These are phyloP conservation scores for Lophiostoma macrostomum DNA, from an alignment of 495 filamentous ascomycete species.

Conservation along the genomic window DNA sequence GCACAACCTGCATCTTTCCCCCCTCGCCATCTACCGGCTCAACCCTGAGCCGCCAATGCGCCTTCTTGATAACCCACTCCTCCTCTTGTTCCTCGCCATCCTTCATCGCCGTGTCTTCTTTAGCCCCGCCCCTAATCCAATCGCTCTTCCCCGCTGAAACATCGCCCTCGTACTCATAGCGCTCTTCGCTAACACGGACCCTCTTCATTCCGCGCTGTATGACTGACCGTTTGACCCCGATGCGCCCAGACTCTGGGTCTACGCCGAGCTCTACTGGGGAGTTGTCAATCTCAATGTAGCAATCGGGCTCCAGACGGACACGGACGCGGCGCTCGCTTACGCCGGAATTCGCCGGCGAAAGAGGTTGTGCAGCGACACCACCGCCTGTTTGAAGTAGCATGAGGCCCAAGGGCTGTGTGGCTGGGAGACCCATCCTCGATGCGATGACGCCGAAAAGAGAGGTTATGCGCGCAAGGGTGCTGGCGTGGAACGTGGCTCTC, in stretches of 20 bases:
- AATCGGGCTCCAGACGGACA: slow-evolving; percentile 62
- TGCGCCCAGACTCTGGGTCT: slow-evolving; percentile 10
- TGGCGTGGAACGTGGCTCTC: slow-evolving; percentile 68
- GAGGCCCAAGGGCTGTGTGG: slow-evolving; percentile 63
- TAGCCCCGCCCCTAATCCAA: slow-evolving; percentile 31
- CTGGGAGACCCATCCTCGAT: slow-evolving; percentile 72
- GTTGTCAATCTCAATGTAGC: slow-evolving; percentile 71
- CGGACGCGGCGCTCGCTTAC: slow-evolving; percentile 69
- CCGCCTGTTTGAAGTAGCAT: slow-evolving; percentile 58
- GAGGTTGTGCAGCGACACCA: slow-evolving; percentile 51
- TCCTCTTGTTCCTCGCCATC: slow-evolving; percentile 26
- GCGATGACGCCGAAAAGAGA: slow-evolving; percentile 75
- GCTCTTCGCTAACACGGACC: slow-evolving; percentile 21
- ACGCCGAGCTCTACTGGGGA: slow-evolving; percentile 15
- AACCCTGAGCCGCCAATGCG: slow-evolving; percentile 78
- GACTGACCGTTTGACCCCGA: neutral
- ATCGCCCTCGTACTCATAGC: slow-evolving; percentile 12
- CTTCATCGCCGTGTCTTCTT: slow-evolving; percentile 10
- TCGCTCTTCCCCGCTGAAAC: slow-evolving; percentile 13
- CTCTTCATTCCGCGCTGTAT: slow-evolving; percentile 25
- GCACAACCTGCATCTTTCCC: slow-evolving; percentile 57
- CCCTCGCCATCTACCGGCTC: slow-evolving; percentile 44
- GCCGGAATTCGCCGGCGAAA: slow-evolving; percentile 67
- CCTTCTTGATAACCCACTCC: slow-evolving; percentile 71
- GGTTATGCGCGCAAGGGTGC: slow-evolving; percentile 64